Conservation (phyloP, 148 eudicot genomes). For the Vaccinium corymbosum region DNA sequence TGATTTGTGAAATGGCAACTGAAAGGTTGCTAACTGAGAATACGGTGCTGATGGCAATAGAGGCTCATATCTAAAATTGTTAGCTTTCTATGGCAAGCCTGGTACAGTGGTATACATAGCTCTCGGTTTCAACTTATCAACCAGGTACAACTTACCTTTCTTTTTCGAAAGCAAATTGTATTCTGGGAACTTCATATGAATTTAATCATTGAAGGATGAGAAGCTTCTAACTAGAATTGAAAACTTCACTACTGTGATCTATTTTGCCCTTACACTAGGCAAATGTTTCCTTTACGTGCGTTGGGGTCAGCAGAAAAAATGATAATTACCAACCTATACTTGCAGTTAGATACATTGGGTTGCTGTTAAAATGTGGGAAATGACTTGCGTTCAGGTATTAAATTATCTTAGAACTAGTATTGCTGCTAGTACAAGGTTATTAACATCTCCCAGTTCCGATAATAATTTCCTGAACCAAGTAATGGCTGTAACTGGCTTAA, state of each 20-base stretch:
- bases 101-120: background rate
- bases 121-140: background rate
- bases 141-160: background rate
- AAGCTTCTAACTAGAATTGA: background rate
- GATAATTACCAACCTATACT: background rate
- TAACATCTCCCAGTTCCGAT: background rate
- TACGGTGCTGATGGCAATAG: background rate
- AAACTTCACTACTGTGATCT: background rate
- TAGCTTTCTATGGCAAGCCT: background rate
- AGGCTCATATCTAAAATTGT: background rate
- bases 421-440: background rate
- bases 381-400: too few species aligned
- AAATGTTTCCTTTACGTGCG: background rate
- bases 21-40: background rate
- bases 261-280: background rate
- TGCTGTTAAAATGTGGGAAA: background rate
- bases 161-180: background rate
- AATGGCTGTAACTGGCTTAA: background rate
- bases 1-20: background rate
- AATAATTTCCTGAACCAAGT: background rate
- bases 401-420: too few species aligned
- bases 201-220: background rate
- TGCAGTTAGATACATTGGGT: background rate
- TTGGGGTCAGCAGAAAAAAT: too few species aligned
- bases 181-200: background rate